Evolutionary conservation across 2,329 filamentous ascomycete species (phyloP).

Genomic region (Trichoderma endophyticum): DNA sequence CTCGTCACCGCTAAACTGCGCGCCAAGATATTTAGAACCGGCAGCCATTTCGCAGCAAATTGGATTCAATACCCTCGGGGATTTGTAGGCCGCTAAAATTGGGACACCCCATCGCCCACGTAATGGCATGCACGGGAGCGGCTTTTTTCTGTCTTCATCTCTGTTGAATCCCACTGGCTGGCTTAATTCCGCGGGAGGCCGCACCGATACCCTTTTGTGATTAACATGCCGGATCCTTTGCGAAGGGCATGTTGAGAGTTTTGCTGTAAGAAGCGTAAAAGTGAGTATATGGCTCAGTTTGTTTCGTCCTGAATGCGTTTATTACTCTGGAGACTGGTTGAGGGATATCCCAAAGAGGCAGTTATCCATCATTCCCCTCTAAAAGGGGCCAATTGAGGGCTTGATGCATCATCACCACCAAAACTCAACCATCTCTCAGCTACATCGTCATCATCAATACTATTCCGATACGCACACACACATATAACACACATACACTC

Average conservation of each 20-base stretch:
- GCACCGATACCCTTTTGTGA: neutral
- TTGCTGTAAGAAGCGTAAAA: neutral
- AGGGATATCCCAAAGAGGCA: neutral
- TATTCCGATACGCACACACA: neutral
- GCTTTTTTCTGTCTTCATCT: neutral
- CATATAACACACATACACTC: neutral
- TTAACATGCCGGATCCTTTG: neutral
- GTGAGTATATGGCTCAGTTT: neutral
- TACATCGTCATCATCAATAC: neutral
- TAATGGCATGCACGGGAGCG: neutral
- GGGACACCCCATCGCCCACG: neutral
- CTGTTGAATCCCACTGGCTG: neutral
- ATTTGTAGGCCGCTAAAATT: slow-evolving; percentile 1
- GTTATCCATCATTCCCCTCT: neutral
- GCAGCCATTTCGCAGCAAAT: slow-evolving; percentile 8
- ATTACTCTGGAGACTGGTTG: neutral
- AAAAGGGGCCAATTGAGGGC: neutral
- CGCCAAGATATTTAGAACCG: slow-evolving; percentile 7
- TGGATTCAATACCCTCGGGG: neutral
- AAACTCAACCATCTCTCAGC: neutral
- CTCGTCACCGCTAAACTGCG: slow-evolving; percentile 11
- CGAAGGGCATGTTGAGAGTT: neutral
- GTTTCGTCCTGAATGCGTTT: neutral
- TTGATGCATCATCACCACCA: neutral
- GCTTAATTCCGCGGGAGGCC: neutral